phyloP scores from a whole-genome alignment of 768 basidiomycete genomes.

The Albatrellus ellisii region DNA sequence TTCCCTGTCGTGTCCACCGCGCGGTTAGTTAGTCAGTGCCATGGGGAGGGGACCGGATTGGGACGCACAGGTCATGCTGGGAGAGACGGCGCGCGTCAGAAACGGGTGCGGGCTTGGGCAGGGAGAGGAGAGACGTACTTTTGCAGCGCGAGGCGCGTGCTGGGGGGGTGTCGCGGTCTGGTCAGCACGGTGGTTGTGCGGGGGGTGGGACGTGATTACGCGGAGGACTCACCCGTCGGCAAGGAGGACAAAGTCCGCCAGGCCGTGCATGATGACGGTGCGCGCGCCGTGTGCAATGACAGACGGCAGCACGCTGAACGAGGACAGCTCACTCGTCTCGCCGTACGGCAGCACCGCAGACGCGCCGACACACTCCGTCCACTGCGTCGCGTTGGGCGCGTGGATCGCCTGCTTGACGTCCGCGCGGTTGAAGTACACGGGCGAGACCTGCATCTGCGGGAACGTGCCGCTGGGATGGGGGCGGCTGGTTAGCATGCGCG shows the following conservation, averaged over 20 bases:
- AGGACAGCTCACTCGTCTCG: conserved; percentile 2
- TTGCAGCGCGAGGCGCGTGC: conserved; percentile 8
- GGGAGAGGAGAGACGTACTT: conserved; percentile 6
- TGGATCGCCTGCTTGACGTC: conserved; percentile 14
- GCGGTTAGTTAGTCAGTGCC: background rate
- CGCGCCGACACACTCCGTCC: conserved; percentile 7
- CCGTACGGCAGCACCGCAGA: conserved; percentile 3
- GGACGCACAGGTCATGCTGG: conserved; percentile 13
- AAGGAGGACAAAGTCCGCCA: conserved; percentile 4
- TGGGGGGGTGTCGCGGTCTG: background rate
- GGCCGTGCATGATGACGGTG: conserved; percentile 7
- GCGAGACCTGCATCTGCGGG: conserved; percentile 8
- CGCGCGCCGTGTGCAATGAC: conserved; percentile 5
- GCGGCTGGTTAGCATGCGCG: background rate
- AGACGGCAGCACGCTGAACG: conserved; percentile 4
- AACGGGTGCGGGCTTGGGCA: background rate
- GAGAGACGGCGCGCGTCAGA: background rate
- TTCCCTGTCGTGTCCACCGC: conserved; percentile 5
- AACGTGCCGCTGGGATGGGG: conserved; percentile 7
- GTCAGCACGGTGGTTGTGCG: background rate
- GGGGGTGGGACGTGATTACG: background rate
- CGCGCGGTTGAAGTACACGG: conserved; percentile 12
- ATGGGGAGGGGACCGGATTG: background rate
- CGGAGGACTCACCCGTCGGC: conserved; percentile 9
- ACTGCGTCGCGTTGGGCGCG: conserved; percentile 7